phyloP scores from a whole-genome alignment of 331 rosid species.

The Saraca asoca region DNA sequence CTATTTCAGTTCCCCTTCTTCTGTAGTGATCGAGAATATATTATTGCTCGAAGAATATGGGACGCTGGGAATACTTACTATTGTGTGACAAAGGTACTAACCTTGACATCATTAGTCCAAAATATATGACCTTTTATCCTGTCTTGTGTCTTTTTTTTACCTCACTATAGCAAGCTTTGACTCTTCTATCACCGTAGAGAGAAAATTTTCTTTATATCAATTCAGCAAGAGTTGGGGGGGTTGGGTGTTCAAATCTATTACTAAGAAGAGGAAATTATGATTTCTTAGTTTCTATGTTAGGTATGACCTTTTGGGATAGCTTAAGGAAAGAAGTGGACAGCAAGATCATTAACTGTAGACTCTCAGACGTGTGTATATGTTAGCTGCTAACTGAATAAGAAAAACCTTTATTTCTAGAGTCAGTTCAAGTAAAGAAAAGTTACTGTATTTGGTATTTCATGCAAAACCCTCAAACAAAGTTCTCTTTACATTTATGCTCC shows the following conservation, averaged over 20 bases:
- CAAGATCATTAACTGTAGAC: neutral
- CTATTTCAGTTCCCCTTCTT: conserved; percentile 86
- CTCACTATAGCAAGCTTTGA: conserved; percentile 7
- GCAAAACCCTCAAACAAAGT: neutral
- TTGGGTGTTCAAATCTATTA: conserved; percentile 19
- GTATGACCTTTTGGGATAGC: neutral
- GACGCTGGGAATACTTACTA: conserved; percentile 84
- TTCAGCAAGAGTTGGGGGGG: neutral
- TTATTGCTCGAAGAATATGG: conserved; percentile 97
- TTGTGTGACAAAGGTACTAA: conserved; percentile 88
- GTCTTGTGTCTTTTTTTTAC: conserved; percentile 19
- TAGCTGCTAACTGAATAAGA: neutral
- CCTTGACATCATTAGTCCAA: conserved; percentile 7
- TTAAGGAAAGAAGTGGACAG: neutral
- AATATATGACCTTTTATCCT: conserved; percentile 26
- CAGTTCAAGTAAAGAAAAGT: neutral
- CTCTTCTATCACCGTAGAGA: conserved; percentile 17
- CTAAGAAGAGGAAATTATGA: neutral
- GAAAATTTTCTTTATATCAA: neutral
- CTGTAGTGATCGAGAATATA: conserved; percentile 98
- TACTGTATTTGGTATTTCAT: neutral
- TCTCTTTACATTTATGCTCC: neutral
- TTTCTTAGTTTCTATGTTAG: neutral
- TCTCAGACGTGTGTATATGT: neutral
- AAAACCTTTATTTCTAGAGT: neutral